Conservation (phyloP, 306 rosid species). For the Ceratonia siliqua region DNA sequence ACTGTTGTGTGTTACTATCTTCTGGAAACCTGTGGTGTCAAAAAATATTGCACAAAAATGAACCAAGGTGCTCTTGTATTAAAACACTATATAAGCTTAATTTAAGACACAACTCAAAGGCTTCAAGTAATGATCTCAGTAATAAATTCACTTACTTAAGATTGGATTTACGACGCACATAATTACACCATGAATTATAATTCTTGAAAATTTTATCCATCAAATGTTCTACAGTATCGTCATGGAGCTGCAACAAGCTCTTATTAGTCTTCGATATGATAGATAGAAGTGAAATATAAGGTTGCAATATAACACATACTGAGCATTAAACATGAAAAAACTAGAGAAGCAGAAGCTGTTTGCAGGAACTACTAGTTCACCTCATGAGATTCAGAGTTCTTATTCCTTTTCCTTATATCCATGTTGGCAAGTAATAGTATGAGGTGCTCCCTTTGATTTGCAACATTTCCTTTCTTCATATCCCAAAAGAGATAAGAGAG, state of each 20-base stretch:
- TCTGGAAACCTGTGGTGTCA: conserved; percentile 53
- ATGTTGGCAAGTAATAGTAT: conserved; percentile 91
- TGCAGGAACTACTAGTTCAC: conserved; percentile 40
- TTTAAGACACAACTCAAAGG: conserved; percentile 15
- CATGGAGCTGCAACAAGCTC: conserved; percentile 66
- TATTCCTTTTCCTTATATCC: conserved; percentile 56
- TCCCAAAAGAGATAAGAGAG: conserved; percentile 38
- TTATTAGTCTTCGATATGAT: conserved; percentile 36
- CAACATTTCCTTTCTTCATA: conserved; percentile 93
- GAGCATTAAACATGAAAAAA: conserved; percentile 8
- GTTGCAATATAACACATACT: background rate
- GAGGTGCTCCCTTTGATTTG: conserved; percentile 96
- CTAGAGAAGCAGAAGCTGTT: conserved; percentile 22
- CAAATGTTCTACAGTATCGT: conserved; percentile 52
- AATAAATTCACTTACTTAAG: conserved; percentile 54
- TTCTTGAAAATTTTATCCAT: conserved; percentile 68
- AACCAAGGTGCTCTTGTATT: conserved; percentile 30
- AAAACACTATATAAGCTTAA: conserved; percentile 27
- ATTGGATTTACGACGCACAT: conserved; percentile 63
- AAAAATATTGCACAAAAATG: conserved; percentile 22
- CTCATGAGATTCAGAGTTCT: conserved; percentile 40
- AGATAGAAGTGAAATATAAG: conserved; percentile 11
- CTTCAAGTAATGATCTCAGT: conserved; percentile 24
- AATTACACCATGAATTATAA: conserved; percentile 86
- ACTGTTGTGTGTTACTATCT: conserved; percentile 48